phyloP scores from a whole-genome alignment of 176 grass and related monocot genomes.

The Carex myosuroides region DNA sequence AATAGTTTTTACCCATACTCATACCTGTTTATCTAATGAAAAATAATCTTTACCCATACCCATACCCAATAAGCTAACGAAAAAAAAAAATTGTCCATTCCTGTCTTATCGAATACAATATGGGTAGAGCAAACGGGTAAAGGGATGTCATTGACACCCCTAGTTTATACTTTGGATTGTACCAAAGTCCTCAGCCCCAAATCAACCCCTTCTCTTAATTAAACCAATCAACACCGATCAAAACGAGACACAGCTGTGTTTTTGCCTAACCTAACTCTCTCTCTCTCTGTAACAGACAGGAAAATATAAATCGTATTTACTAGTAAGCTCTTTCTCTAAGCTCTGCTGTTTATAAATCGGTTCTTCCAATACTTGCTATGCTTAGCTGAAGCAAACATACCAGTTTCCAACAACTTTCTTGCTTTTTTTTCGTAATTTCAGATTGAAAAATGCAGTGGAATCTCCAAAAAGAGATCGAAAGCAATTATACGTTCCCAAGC shows the following conservation, averaged over 20 bases:
- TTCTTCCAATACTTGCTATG: neutral
- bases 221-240: neutral
- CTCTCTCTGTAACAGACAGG: neutral
- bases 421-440: constrained; percentile 9
- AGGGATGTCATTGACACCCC: no score
- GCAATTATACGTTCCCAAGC: neutral
- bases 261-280: neutral
- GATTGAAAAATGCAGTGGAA: constrained; percentile 6
- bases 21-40: no score
- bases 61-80: no score
- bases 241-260: neutral
- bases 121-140: neutral
- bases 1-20: no score
- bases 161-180: neutral
- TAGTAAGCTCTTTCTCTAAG: neutral
- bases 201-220: neutral
- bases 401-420: neutral
- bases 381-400: neutral
- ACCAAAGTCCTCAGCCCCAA: neutral
- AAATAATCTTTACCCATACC: no score
- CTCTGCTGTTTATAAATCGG: neutral
- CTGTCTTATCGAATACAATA: no score
- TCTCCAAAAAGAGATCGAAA: neutral
- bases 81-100: no score
- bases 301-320: neutral